A percentile compares a stretch with the other conserved stretches of the same genome.
phyloP scores from a whole-genome alignment of 495 filamentous ascomycete genomes.

The Xylaria acuta region DNA sequence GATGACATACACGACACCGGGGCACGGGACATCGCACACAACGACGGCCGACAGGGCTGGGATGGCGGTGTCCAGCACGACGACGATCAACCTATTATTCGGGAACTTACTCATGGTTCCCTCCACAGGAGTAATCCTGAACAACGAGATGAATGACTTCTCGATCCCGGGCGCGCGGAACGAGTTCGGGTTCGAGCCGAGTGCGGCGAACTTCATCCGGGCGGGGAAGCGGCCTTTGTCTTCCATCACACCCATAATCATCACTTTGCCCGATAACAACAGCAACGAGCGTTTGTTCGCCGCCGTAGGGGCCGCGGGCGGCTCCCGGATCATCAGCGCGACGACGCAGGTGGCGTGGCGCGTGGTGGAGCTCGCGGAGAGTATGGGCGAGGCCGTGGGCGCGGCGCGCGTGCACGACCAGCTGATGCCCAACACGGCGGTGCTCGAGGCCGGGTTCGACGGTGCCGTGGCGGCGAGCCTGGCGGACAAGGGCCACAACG shows the following conservation, averaged over 20 bases:
- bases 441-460: constrained; percentile 73
- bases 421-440: constrained; percentile 67
- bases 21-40: constrained; percentile 78
- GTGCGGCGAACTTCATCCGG: constrained; percentile 73
- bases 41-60: constrained; percentile 72
- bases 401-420: constrained; percentile 80
- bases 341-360: constrained; percentile 76
- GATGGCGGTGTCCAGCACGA: constrained; percentile 74
- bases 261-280: constrained; percentile 45
- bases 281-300: constrained; percentile 34
- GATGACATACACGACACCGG: constrained; percentile 41
- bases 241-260: constrained; percentile 74
- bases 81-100: constrained; percentile 86
- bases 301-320: constrained; percentile 76
- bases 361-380: constrained; percentile 67
- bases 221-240: constrained; percentile 78
- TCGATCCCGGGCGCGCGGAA: constrained; percentile 73
- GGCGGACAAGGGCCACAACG: constrained; percentile 68
- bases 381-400: constrained; percentile 61
- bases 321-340: constrained; percentile 78
- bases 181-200: constrained; percentile 77
- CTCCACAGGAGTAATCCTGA: constrained; percentile 83
- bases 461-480: constrained; percentile 69
- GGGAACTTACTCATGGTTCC: constrained; percentile 79
- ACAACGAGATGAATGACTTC: constrained; percentile 89